phyloP scores from a whole-genome alignment of 768 basidiomycete genomes.

The Harrya chromipes region DNA sequence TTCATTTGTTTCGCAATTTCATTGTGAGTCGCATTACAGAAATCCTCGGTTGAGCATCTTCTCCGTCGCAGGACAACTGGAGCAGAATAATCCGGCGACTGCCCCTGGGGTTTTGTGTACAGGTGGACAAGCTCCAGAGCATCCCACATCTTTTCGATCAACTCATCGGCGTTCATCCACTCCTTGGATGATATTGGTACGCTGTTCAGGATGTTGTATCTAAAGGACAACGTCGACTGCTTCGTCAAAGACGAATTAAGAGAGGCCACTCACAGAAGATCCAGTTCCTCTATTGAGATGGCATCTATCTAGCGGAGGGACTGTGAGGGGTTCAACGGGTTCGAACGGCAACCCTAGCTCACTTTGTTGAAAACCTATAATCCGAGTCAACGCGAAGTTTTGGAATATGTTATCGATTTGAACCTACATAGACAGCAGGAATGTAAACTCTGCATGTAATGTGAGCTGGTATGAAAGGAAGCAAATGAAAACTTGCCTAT shows the following conservation, averaged over 20 bases:
- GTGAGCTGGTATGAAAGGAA: slow-evolving; percentile 1
- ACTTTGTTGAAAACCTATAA: slow-evolving; percentile 81
- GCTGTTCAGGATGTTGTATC: slow-evolving; percentile 91
- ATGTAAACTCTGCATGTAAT: slow-evolving; percentile 73
- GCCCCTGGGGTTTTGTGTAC: slow-evolving; percentile 94
- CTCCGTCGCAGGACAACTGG: slow-evolving; percentile 83
- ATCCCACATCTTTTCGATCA: slow-evolving; percentile 91
- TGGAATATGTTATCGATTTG: not conserved
- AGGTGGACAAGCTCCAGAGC: slow-evolving; percentile 90
- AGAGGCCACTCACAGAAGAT: slow-evolving; percentile 59
- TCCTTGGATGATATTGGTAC: slow-evolving; percentile 92
- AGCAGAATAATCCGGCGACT: slow-evolving; percentile 82
- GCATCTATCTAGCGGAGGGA: slow-evolving; percentile 74
- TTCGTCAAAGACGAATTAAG: slow-evolving; percentile 6
- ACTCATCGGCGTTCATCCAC: slow-evolving; percentile 97
- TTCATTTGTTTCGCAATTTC: slow-evolving; percentile 98
- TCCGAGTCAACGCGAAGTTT: not conserved
- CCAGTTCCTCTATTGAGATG: slow-evolving; percentile 97
- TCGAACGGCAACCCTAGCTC: slow-evolving; percentile 3
- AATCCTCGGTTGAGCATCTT: slow-evolving; percentile 74
- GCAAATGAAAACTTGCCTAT: slow-evolving; percentile 47
- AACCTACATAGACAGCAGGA: slow-evolving; percentile 81
- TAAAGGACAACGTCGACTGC: slow-evolving; percentile 20
- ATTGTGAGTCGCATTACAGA: slow-evolving; percentile 92
- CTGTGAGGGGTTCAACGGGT: not conserved